Conservation (phyloP, 192 early-diverging fungal species). For the Rhizoclosmatium globosum region DNA sequence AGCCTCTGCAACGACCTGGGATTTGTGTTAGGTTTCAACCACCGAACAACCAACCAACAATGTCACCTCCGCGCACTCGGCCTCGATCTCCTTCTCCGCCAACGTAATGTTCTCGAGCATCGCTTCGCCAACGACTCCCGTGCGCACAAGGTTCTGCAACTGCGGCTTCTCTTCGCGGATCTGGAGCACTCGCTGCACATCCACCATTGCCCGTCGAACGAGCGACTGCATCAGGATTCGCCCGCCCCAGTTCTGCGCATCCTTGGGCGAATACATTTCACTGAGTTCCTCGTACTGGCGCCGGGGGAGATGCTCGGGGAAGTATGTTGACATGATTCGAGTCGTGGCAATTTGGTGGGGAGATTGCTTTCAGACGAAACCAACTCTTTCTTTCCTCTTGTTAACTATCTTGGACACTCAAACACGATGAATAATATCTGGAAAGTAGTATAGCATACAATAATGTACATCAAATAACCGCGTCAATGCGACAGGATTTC, state of each 20-base stretch:
- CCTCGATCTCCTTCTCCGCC: constrained; percentile 82
- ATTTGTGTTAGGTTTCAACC: background rate
- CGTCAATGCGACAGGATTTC: no score
- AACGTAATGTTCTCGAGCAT: constrained; percentile 76
- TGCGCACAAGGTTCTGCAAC: constrained; percentile 75
- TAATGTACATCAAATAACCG: no score
- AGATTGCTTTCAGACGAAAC: no score
- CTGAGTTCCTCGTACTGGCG: constrained; percentile 56
- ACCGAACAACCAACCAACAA: constrained; percentile 7
- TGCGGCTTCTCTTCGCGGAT: constrained; percentile 83
- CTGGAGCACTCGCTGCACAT: constrained; percentile 70
- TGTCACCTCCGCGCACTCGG: constrained; percentile 76
- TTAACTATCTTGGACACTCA: no score
- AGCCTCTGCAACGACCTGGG: constrained; percentile 77
- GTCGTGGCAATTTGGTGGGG: no score
- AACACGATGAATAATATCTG: no score
- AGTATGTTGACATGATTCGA: constrained; percentile 41
- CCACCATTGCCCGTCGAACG: constrained; percentile 81
- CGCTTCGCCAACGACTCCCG: constrained; percentile 84
- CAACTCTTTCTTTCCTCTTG: no score
- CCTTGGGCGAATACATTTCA: constrained; percentile 56
- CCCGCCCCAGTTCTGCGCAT: constrained; percentile 41
- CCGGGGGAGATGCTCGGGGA: constrained; percentile 42
- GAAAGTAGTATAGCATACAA: no score
- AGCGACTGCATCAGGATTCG: constrained; percentile 73